These are phyloP conservation scores for Dipteronia dyeriana DNA, from an alignment of 345 rosid genomes.

Conservation along the genomic window DNA sequence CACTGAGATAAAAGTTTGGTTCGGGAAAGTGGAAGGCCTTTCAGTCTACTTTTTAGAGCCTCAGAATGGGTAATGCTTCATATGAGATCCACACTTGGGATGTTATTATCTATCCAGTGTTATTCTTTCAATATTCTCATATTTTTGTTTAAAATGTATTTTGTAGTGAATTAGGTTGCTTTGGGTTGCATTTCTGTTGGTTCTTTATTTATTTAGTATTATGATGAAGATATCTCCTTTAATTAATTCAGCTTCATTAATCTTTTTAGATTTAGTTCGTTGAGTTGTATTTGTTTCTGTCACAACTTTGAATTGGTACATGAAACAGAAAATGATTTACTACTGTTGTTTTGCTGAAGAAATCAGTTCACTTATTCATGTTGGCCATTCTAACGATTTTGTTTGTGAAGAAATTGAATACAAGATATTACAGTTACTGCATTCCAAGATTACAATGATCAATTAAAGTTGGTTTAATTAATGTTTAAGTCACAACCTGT, in stretches of 20 bases:
- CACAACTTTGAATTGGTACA: neutral
- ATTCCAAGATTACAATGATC: neutral
- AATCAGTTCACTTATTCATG: neutral
- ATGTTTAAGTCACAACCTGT: neutral
- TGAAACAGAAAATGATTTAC: neutral
- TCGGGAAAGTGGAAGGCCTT: slow-evolving; percentile 89
- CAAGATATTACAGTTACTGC: neutral
- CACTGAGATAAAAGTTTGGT: slow-evolving; percentile 89
- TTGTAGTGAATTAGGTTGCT: neutral
- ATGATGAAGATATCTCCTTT: neutral
- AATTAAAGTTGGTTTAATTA: neutral
- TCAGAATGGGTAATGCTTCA: slow-evolving; percentile 66
- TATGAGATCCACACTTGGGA: slow-evolving; percentile 6
- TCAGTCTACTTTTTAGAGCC: slow-evolving; percentile 91
- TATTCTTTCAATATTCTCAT: neutral
- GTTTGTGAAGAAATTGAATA: neutral
- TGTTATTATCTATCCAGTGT: neutral
- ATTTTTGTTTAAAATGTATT: neutral
- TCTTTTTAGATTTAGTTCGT: neutral
- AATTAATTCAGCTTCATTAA: neutral
- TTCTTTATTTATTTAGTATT: neutral
- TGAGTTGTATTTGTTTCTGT: neutral
- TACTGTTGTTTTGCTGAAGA: neutral
- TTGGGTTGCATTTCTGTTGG: neutral
- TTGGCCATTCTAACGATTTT: neutral